Base-by-base conservation (phyloP, 768 basidiomycete species). In the Panaeolus papilionaceus region DNA sequence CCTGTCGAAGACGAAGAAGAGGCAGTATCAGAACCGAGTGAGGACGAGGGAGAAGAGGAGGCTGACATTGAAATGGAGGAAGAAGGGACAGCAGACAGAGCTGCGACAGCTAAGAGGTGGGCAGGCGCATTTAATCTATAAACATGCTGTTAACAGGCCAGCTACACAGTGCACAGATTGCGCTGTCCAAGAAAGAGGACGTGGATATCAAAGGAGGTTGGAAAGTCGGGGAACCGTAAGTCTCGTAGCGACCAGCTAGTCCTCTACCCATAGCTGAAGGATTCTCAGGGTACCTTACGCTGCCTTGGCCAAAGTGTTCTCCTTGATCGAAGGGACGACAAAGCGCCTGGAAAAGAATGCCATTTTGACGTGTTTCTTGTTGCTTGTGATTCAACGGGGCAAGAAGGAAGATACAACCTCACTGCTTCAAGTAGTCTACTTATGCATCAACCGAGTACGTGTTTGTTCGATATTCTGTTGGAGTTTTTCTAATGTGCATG, bases 341-440 rank as follows among this genome's bases (percentile, higher is more conserved):
- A 99, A 98, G 74, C 92, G 98, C 20, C 79, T 98, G 58, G 96
- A 98, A 77, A 99, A 99, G 78, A 93, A 88, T 2, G 87, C 94
- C 0, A 83, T 95, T 68, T 86, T 99, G 9, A 99, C 96, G 0
- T 84, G 92, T 0, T 96, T 99, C 77, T 82, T 99, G 49, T 80
- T 96, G 5, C 89, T 97, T 11, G 94, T 99, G 38, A 96, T 98
- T 65, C 91, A 91, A 75, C 84, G 95, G 61, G 93, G 95, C 69
- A 90, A 89, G 16, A 84, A 89, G 64, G 90, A 86, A 42, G 93
- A 95, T 68, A 83, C 83, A 4, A 84, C 89, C 26, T 89, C 92
- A 7, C 85, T 99, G 38, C 85, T 98, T 5, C 93, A 96, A 73
- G 88, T 90, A 0, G 92, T 99, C 2, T 99, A 99, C 74, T 85